Evolutionary conservation across 1,284 basidiomycete species (phyloP), one percentile per base, ranked within the genome.

Genomic region (Ganoderma multipileum): DNA sequence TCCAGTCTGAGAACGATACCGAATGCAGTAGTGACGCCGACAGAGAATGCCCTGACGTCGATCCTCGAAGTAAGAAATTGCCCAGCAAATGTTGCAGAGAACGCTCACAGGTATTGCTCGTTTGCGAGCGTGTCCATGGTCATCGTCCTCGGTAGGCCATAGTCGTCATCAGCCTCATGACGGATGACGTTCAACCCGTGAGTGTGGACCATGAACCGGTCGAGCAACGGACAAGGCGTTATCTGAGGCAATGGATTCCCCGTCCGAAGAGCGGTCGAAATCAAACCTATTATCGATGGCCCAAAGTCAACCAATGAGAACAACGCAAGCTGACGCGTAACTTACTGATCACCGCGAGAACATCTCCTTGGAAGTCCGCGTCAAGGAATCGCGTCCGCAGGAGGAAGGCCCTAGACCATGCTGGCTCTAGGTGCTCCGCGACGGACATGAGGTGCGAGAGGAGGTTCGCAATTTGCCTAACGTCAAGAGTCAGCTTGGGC

Each of bases 181-280:
- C 89, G 85, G 28, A 91, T 85, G 28, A 92, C 83, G 60, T 91
- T 86, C 38, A 93, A 77, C 0, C 90, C 91, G 61, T 90, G 87
- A 47, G 81, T 83, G 63, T 85, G 81, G n/a, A 83, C 77, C 82
- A 90, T 85, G 74, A 94, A 94, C 9, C 94, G 85, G 74, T 95
- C 90, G 0, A 95, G 81, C 3, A 96, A 83, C 0, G 95, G 95
- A 72, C 91, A 92, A 0, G 95, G 93, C 0, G 94, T 95, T 59
- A 96, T 93, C 76, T 97, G 95, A 0, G 95, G 95, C 23, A 97
- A 81, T 0, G 95, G 89, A 16, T 83, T 83, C 4, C 92, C 95
- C 0, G 90, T 91, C n/a, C 91, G 86, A 39, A 97, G 81, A 1
- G 94, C 87, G 0, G 86, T 88, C 0, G 91, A 89, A 54, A 92